Percentiles rank a stretch among this genome's conserved stretches.
phyloP scores from a whole-genome alignment of 768 basidiomycete genomes.

The Butyriboletus loyo region DNA sequence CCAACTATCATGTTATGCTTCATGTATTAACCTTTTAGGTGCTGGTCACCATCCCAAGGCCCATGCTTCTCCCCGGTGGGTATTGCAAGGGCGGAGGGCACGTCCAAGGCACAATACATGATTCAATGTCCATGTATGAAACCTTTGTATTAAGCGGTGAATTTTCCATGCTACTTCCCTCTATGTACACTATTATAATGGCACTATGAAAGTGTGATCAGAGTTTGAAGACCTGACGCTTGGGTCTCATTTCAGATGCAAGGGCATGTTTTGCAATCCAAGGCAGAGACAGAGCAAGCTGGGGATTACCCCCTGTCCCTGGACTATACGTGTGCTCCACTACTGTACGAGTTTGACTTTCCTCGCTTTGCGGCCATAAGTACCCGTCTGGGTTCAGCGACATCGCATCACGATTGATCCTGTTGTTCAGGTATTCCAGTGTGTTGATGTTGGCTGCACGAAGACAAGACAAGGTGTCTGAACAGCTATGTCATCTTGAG shows the following conservation, averaged over 20 bases:
- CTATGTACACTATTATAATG: too few relatives aligned
- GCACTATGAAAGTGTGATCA: too few relatives aligned
- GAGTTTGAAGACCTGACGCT: too few relatives aligned
- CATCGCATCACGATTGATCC: neutral
- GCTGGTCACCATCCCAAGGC: too few relatives aligned
- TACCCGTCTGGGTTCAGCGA: slow-evolving; percentile 1
- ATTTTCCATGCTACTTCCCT: too few relatives aligned
- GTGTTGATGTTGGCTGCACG: neutral
- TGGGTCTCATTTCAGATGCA: too few relatives aligned
- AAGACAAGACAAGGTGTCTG: slow-evolving; percentile 7
- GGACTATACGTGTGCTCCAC: too few relatives aligned
- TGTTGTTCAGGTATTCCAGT: neutral
- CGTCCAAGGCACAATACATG: too few relatives aligned
- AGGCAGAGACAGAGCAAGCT: too few relatives aligned
- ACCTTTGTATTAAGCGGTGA: neutral
- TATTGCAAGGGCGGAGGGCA: neutral
- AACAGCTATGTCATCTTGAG: neutral
- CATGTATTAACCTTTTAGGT: neutral
- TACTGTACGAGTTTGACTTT: too few relatives aligned
- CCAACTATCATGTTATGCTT: neutral
- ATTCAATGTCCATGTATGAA: neutral
- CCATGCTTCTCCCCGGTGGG: neutral
- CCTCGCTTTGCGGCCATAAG: neutral
- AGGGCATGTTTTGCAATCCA: too few relatives aligned
- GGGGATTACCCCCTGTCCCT: too few relatives aligned